Percentiles rank a stretch among this genome's conserved stretches.
Evolutionary conservation across 352 stramenopile genomes (phyloP).

Genomic region (Globisporangium takayamanum): DNA sequence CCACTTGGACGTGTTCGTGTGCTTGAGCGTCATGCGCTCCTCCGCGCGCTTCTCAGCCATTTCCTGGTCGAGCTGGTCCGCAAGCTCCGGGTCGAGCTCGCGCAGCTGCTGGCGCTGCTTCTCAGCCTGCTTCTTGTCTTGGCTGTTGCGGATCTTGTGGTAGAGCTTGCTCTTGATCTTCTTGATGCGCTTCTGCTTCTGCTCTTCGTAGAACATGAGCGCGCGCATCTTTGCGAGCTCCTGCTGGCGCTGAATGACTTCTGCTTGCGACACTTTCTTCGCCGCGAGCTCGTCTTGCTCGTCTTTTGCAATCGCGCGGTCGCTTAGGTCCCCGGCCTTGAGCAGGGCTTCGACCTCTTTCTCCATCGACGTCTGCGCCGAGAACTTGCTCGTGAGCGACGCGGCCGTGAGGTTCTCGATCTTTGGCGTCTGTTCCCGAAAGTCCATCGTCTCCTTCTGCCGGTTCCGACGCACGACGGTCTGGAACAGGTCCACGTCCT

Average conservation of each 20-base stretch:
- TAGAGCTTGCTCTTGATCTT: constrained; percentile 99
- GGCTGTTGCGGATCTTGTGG: constrained; percentile 95
- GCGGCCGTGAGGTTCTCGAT: constrained; percentile 80
- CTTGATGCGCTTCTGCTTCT: constrained; percentile 97
- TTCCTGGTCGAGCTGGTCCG: constrained; percentile 71
- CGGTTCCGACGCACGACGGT: constrained; percentile 89
- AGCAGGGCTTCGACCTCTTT: constrained; percentile 71
- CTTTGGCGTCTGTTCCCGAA: constrained; percentile 84
- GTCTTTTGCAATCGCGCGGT: constrained; percentile 51
- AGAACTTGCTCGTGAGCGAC: constrained; percentile 90
- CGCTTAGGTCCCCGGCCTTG: constrained; percentile 49
- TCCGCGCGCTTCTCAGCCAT: constrained; percentile 90
- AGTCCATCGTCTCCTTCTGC: constrained; percentile 93
- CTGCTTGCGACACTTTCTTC: constrained; percentile 64
- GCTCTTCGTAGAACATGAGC: constrained; percentile 98
- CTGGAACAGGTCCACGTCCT: constrained; percentile 88
- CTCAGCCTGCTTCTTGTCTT: constrained; percentile 84
- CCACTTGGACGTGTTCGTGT: constrained; percentile 98
- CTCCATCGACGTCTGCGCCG: constrained; percentile 87
- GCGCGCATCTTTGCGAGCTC: constrained; percentile 95
- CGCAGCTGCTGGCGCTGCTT: constrained; percentile 80
- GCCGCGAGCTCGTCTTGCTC: constrained; percentile 67
- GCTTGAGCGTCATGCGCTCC: constrained; percentile 96
- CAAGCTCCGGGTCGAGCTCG: constrained; percentile 68
- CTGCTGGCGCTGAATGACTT: constrained; percentile 81